Conservation (phyloP, 306 rosid species). For the Macrotyloma uniflorum region DNA sequence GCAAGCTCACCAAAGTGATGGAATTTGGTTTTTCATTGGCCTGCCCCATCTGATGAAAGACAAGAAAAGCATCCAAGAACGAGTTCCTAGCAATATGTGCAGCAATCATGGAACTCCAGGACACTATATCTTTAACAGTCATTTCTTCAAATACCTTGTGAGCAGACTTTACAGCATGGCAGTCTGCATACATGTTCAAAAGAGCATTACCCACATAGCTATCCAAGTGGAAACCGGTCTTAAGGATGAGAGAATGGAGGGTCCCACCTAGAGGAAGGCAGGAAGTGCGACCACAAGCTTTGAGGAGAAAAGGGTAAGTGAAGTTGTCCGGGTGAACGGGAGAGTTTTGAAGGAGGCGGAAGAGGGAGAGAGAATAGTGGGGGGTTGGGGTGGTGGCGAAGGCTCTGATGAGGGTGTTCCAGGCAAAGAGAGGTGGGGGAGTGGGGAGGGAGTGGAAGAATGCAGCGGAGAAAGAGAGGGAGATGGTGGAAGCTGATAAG, state of each 20-base stretch:
- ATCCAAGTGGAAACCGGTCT: conserved; percentile 46
- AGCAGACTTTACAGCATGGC: conserved; percentile 31
- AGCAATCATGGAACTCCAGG: conserved; percentile 68
- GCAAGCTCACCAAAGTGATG: conserved; percentile 60
- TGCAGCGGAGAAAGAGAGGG: conserved; percentile 35
- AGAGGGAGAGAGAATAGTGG: conserved; percentile 42
- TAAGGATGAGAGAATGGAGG: conserved; percentile 49
- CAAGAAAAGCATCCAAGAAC: conserved; percentile 41
- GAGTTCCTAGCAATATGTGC: conserved; percentile 46
- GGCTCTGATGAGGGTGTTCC: conserved; percentile 54
- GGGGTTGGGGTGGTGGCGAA: conserved; percentile 43
- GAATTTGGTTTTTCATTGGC: conserved; percentile 50
- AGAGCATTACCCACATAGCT: conserved; percentile 49
- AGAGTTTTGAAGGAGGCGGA: conserved; percentile 39
- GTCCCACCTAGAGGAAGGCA: conserved; percentile 39
- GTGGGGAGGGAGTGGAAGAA: conserved; percentile 49
- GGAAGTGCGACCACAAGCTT: conserved; percentile 51
- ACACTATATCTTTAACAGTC: conserved; percentile 58
- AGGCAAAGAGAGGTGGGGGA: conserved; percentile 56
- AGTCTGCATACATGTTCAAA: conserved; percentile 51
- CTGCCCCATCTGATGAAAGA: conserved; percentile 46
- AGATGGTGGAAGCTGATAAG: conserved; percentile 38
- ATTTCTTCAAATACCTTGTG: conserved; percentile 59
- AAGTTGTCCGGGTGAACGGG: conserved; percentile 51
- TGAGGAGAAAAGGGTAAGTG: conserved; percentile 59